Base-by-base conservation (phyloP, 495 filamentous ascomycete genomes). In the Podospora tetraspora region DNA sequence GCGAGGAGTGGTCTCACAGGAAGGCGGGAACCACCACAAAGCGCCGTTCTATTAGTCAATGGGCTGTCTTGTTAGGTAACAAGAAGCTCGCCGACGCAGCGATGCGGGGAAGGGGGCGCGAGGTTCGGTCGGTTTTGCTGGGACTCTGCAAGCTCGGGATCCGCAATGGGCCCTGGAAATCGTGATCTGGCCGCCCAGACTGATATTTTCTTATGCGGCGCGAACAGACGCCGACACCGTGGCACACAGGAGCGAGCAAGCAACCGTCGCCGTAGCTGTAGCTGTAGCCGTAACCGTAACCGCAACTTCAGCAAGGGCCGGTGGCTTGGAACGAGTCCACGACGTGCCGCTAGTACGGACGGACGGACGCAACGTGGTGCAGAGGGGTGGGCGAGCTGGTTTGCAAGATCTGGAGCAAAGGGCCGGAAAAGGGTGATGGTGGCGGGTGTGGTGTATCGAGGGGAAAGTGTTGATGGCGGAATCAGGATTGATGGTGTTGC, bases 41-140 rank as follows among this genome's bases (percentile, higher is more conserved):
- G 69, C 59, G 70, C 25, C 78, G 81, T 83, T 81, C 75, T 82
- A 78, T 84, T 84, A 84, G 82, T 84, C 82, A 84, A 81, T 64
- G 68, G 67, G 65, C 43, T 67, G 68, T 71, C 65, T 64, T 78
- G 71, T 83, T 84, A 83, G 81, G 82, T 83, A 83, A 84, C 69
- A 77, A 67, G 70, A 80, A 79, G 73, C 65, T 68, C 67, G 71
- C 69, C 72, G 75, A 71, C 67, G 70, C 77, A 72, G 67, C 61
- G 66, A 77, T 80, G 81, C 79, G 81, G 81, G 81, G 80, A 80
- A 83, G 67, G 27, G 57, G 27, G 59, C 59, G 22, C 57, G 52
- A 52, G 43, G 43, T 52, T 52, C 19, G 16, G 43, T 52, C 16
- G 19, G 1, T 12, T 19, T 52, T 52, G 43, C 59, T 72, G 71